Base-by-base conservation (phyloP, 2,329 filamentous ascomycete genomes). In the Botrytis medusae region DNA sequence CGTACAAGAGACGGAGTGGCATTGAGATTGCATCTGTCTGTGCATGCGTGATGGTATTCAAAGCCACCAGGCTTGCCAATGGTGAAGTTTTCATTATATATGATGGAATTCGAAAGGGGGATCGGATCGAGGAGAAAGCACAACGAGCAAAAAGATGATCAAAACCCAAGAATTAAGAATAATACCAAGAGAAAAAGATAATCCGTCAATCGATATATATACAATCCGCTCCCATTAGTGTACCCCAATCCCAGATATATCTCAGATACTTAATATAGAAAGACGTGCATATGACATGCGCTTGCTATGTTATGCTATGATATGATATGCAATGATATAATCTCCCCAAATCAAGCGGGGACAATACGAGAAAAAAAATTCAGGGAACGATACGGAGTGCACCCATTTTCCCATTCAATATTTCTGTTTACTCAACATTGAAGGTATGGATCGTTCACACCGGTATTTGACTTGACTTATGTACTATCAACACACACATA, bases 1-100 rank as follows among this genome's bases (percentile, higher is more conserved):
- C 69, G 18, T 71, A 57, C 4, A 65, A 12, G 25, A 54, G 48
- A 16, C 44, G 69, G 25, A 71, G 44, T 4, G 69, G 69, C 69
- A 71, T 71, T 1, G 69, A 54, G 10, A 71, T 29, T 3, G 42
- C 44, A 54, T 40, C 34, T 22, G 57, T 37, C 18, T 34, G 32
- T 68, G 46, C 64, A 12, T 54, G 44, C 14, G 67, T 16, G 22
- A 54, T n/a, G 10, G 9, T 18, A 12, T 62, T 71, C 8, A 40
- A n/a, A 64, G 59, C 59, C 42, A 65, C 4, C 34, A 71, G 67
- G n/a, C 69, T 40, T 22, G 69, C n/a, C 4, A 62, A 29, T 6
- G 59, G 32, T 20, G 42, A 32, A 2, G 44, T 22, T 42, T 46
- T 71, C 69, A 71, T 65, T 5, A 10, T 71, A 60, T 14, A 22